Evolutionary conservation across 2,329 filamentous ascomycete genomes (phyloP).

Genomic region (Penicillium sp.): DNA sequence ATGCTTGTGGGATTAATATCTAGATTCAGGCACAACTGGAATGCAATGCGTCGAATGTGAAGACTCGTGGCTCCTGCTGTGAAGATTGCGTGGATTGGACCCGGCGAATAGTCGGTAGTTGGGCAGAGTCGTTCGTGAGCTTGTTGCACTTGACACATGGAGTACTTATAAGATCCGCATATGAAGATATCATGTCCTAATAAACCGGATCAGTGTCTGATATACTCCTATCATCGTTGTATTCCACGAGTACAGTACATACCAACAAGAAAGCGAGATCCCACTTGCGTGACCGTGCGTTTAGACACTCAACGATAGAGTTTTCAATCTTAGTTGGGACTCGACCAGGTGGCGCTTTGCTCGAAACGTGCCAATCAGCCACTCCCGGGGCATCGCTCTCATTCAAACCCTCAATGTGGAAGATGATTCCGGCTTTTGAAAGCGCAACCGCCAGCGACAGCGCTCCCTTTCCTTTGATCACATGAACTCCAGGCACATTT

Average conservation of each 20-base stretch:
- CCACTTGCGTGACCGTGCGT: slow-evolving; percentile 43
- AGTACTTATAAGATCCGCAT: slow-evolving; percentile 45
- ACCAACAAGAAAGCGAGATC: slow-evolving; percentile 46
- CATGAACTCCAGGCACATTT: slow-evolving; percentile 35
- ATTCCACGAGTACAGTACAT: slow-evolving; percentile 22
- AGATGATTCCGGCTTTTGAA: slow-evolving; percentile 39
- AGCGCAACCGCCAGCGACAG: slow-evolving; percentile 36
- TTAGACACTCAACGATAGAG: slow-evolving; percentile 41
- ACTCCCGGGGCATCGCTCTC: slow-evolving; percentile 22
- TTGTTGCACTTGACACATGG: slow-evolving; percentile 45
- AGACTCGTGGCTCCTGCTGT: slow-evolving; percentile 22
- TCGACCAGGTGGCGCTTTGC: slow-evolving; percentile 29
- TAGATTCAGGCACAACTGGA: slow-evolving; percentile 35
- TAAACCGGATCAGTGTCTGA: slow-evolving; percentile 11
- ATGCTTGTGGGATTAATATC: slow-evolving; percentile 25
- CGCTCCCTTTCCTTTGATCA: slow-evolving; percentile 31
- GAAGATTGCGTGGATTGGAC: slow-evolving; percentile 24
- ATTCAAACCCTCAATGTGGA: slow-evolving; percentile 36
- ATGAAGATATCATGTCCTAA: slow-evolving; percentile 50
- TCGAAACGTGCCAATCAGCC: slow-evolving; percentile 42
- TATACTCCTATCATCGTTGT: not conserved
- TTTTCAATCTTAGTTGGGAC: slow-evolving; percentile 39
- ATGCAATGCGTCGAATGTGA: slow-evolving; percentile 44
- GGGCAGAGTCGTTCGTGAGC: slow-evolving; percentile 43
- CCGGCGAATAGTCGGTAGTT: slow-evolving; percentile 45